phyloP scores from a whole-genome alignment of 345 rosid genomes.

The Mercurialis annua region DNA sequence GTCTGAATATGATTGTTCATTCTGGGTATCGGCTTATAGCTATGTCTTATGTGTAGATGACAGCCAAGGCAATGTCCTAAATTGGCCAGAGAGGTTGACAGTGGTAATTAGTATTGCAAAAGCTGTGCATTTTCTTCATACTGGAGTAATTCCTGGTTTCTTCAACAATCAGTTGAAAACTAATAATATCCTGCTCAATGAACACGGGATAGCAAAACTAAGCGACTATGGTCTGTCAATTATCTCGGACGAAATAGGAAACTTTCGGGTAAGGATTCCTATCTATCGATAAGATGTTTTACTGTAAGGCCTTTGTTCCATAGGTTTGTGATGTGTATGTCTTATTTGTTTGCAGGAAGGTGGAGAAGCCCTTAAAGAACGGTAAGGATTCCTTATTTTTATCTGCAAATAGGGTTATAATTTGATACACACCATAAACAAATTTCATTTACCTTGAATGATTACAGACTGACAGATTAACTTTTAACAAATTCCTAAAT shows the following conservation, averaged over 20 bases:
- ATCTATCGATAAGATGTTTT: neutral
- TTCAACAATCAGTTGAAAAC: slow-evolving; percentile 64
- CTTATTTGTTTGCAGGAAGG: slow-evolving; percentile 28
- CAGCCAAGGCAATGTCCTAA: slow-evolving; percentile 35
- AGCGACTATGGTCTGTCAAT: slow-evolving; percentile 77
- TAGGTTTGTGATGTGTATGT: slow-evolving; percentile 9
- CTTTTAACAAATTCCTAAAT: neutral
- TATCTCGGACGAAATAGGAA: slow-evolving; percentile 50
- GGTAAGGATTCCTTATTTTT: slow-evolving; percentile 25
- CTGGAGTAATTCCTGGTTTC: slow-evolving; percentile 83
- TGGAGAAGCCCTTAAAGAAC: slow-evolving; percentile 32
- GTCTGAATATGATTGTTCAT: too few species aligned
- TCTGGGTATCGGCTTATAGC: too few species aligned
- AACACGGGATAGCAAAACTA: slow-evolving; percentile 60
- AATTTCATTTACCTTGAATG: neutral
- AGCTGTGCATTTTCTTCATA: slow-evolving; percentile 77
- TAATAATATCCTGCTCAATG: slow-evolving; percentile 59
- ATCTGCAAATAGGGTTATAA: neutral
- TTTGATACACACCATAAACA: slow-evolving; percentile 2
- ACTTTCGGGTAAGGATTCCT: slow-evolving; percentile 31
- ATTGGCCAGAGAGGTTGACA: slow-evolving; percentile 69
- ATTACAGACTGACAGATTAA: neutral
- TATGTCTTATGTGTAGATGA: slow-evolving; percentile 28
- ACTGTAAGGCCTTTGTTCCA: neutral
- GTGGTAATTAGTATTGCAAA: slow-evolving; percentile 55